Evolutionary conservation across 2,329 filamentous ascomycete genomes (phyloP).

Genomic region (Aspergillus novoparasiticus): DNA sequence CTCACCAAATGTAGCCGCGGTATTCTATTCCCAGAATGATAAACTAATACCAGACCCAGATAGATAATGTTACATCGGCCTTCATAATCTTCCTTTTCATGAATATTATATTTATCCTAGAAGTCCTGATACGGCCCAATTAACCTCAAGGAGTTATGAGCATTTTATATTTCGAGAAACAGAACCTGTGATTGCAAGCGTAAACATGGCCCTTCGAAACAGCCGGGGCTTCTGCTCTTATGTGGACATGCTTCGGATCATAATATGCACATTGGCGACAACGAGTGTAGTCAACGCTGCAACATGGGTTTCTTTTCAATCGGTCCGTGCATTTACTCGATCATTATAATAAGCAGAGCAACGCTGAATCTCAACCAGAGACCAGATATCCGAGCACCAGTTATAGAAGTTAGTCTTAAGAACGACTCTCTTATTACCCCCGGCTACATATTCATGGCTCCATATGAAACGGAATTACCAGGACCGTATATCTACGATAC

Average conservation of each 20-base stretch:
- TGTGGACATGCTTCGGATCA: neutral
- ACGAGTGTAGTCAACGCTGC: neutral
- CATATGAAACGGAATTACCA: slow-evolving; percentile 52
- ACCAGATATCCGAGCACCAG: neutral
- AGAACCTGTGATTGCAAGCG: neutral
- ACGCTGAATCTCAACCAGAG: neutral
- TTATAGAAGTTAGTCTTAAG: neutral
- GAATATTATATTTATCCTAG: neutral
- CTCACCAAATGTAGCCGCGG: too few species aligned
- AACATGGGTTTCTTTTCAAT: neutral
- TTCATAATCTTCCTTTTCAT: neutral
- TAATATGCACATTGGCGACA: neutral
- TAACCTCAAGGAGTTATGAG: neutral
- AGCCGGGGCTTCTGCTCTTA: neutral
- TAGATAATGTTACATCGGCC: neutral
- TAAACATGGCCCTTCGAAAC: neutral
- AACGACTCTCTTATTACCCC: slow-evolving; percentile 33
- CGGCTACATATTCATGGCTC: slow-evolving; percentile 55
- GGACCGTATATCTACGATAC: slow-evolving; percentile 57
- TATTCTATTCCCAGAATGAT: neutral
- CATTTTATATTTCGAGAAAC: neutral
- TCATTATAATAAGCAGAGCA: neutral
- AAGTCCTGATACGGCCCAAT: neutral
- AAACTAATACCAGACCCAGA: neutral
- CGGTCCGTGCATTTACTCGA: neutral